Evolutionary conservation across 495 filamentous ascomycete genomes (phyloP), one percentile per base, ranked within the genome.

Genomic region (Penicillium manginii): DNA sequence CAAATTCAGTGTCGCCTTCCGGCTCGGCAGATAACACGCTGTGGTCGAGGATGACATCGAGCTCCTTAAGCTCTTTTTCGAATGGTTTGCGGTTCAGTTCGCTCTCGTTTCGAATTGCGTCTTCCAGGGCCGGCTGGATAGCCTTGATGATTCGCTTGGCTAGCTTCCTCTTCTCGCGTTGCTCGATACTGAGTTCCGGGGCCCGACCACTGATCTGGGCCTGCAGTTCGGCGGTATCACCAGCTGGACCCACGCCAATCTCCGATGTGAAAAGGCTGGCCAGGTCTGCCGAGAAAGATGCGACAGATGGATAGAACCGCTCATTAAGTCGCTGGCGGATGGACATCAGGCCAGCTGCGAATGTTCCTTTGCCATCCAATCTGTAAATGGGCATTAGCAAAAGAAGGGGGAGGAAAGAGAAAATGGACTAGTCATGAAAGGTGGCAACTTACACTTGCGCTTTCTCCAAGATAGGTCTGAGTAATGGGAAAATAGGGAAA

Each of bases 81-180:
- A 84, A 85, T 9, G 88, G 80, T 62, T 83, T 86, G 55, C 85
- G 80, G 54, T 78, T 85, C 9, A 96, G 77, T 45, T 96, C 91
- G 40, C 88, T 86, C 71, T 98, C 93, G 37, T 89, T 90, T 50
- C 83, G 81, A 43, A 89, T 75, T 2, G 91, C 91, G 46, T 87
- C 84, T 69, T 96, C 91, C 7, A 97, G 76, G 39, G 84, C 80
- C 17, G 85, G 84, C 67, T 94, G 89, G 22, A 96, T 81, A 3
- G 85, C 83, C 70, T 90, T 91, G 57, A 96, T 80, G 50, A 97
- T 92, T 43, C 91, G 82, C 69, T 93, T 96, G 14, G 88, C 93
- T 26, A 91, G 75, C 65, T 82, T 86, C 61, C 85, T 83, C 61
- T 83, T 83, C 56, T 87, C 85, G 51, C 86, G 87, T 59, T 86